Conservation (phyloP, 2,329 filamentous ascomycete species). For the Aspergillus aculeatinus region DNA sequence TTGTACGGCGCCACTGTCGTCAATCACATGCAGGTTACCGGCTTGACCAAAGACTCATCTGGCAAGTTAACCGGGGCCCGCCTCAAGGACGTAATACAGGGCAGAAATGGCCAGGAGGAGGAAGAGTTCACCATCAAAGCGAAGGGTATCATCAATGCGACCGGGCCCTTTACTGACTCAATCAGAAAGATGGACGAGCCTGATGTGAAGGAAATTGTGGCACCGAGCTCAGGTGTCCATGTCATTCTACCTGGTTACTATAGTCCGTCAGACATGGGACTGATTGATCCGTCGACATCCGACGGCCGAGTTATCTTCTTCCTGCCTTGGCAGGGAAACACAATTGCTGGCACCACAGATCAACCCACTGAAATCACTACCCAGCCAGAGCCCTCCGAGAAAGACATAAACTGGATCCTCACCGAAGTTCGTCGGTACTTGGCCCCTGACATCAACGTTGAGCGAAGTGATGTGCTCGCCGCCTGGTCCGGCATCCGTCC, state of each 20-base stretch:
- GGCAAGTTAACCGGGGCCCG: slow-evolving; percentile 73
- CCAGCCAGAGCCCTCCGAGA: slow-evolving; percentile 75
- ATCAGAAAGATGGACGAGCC: slow-evolving; percentile 83
- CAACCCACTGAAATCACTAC: slow-evolving; percentile 69
- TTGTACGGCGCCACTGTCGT: slow-evolving; percentile 79
- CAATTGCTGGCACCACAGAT: slow-evolving; percentile 85
- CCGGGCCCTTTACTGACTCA: slow-evolving; percentile 81
- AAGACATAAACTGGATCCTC: slow-evolving; percentile 86
- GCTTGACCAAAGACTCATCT: slow-evolving; percentile 69
- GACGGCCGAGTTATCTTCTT: slow-evolving; percentile 92
- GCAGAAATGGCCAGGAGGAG: slow-evolving; percentile 61
- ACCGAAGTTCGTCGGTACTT: slow-evolving; percentile 79
- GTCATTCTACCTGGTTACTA: slow-evolving; percentile 85
- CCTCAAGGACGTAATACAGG: slow-evolving; percentile 68
- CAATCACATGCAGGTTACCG: slow-evolving; percentile 79
- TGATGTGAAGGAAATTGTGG: slow-evolving; percentile 71
- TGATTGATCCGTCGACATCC: slow-evolving; percentile 82
- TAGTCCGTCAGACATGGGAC: slow-evolving; percentile 79
- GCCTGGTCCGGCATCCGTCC: slow-evolving; percentile 88
- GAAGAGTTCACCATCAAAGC: slow-evolving; percentile 71
- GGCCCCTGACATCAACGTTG: slow-evolving; percentile 79
- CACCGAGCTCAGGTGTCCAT: slow-evolving; percentile 81
- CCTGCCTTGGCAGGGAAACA: slow-evolving; percentile 89
- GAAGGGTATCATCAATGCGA: slow-evolving; percentile 83
- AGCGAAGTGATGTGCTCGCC: slow-evolving; percentile 81